phyloP scores from a whole-genome alignment of 345 rosid genomes.

The Gossypium sturtianum region DNA sequence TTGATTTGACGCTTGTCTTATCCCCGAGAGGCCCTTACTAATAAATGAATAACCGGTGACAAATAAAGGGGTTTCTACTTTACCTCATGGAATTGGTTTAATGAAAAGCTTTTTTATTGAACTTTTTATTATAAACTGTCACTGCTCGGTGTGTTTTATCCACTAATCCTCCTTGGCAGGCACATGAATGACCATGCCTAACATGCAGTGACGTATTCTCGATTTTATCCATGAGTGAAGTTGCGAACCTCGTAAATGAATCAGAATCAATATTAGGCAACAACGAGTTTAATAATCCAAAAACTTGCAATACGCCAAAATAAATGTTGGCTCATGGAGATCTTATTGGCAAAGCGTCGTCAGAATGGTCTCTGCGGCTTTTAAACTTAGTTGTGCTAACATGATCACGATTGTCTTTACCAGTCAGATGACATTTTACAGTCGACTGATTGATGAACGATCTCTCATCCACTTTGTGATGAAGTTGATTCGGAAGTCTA shows the following conservation, averaged over 20 bases:
- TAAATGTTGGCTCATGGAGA: neutral
- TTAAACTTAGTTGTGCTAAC: neutral
- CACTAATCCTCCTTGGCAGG: slow-evolving; percentile 1
- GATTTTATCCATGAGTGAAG: neutral
- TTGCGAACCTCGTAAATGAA: neutral
- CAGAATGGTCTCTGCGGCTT: neutral
- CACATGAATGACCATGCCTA: neutral
- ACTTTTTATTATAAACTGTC: neutral
- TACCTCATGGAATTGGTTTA: neutral
- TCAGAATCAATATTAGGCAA: neutral
- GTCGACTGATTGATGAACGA: neutral
- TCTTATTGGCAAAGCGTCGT: slow-evolving; percentile 2
- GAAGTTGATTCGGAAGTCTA: neutral
- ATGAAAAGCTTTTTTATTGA: neutral
- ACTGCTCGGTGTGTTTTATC: slow-evolving; percentile 1
- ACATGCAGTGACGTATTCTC: neutral
- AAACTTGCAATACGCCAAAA: slow-evolving; percentile 3
- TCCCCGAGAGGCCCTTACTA: neutral
- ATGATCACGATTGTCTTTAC: neutral
- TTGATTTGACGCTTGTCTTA: neutral
- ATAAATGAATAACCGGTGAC: neutral
- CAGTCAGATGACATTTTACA: slow-evolving; percentile 9
- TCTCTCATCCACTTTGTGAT: neutral
- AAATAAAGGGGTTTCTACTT: neutral
- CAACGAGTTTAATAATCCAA: neutral